Evolutionary conservation across 2,329 filamentous ascomycete species (phyloP), one percentile per base, ranked within the genome.

Genomic region (Sphaerulina populicola): DNA sequence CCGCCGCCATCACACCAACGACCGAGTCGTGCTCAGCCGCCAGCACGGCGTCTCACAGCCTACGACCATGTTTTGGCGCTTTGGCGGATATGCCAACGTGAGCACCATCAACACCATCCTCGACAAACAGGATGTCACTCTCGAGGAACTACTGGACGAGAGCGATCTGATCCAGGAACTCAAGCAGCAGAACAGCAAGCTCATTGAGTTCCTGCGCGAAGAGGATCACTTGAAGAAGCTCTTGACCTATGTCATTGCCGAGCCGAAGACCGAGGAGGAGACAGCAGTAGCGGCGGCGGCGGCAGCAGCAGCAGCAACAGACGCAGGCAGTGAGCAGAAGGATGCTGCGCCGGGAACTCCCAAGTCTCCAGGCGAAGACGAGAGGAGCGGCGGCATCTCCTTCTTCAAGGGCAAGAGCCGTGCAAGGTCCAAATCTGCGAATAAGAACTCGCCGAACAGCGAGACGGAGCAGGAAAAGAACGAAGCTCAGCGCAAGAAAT

Each of bases 1-100:
- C 35, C 51, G 31, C 48, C 52, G 49, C 44, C 42, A 49, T 30
- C 35, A 15, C 35, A 47, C 37, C 50, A 44, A 33, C 39, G 31
- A 38, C 37, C 15, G 14, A 37, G 46, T 37, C 38, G 46, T 35
- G 46, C 48, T 47, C 41, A n/a, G 43, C 48, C 47, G 51, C 48
- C 39, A 47, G 31, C 52, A 47, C 44, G 42, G 52, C 38, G 33
- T 50, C 39, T 49, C 54, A 40, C 46, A 49, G 45, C 42, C 33
- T 31, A 44, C 65, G 83, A 91, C 72, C 76, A 98, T 98, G 93
- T 98, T 98, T 74, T 98, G 93, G 93, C 86, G 91, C 74, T 98
- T 97, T 79, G 91, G 93, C 79, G 89, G 89, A 68, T 97, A 97
- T 79, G 88, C 90, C 77, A 94, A 88, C 78, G 86, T 95, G 73